Evolutionary conservation across 495 filamentous ascomycete species (phyloP).

Genomic region (Staphylotrichum tortipilum): DNA sequence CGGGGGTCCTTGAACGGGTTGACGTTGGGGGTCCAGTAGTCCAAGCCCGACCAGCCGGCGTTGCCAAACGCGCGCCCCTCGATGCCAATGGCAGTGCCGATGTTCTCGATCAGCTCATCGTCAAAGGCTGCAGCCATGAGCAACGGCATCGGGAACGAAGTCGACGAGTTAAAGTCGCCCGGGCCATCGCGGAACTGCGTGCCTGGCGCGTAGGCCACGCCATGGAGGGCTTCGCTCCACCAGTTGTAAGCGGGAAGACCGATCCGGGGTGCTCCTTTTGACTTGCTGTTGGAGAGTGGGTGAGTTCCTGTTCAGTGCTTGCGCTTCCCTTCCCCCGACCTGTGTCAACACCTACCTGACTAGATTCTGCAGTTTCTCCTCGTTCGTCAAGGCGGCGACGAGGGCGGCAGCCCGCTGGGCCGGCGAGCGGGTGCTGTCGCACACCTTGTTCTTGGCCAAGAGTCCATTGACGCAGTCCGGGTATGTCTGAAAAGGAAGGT

Average conservation of each 20-base stretch:
- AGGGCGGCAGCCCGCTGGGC: slow-evolving; percentile 37
- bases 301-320: background rate
- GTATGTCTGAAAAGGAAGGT: slow-evolving; percentile 16
- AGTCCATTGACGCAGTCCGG: slow-evolving; percentile 31
- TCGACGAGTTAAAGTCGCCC: slow-evolving; percentile 38
- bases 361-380: slow-evolving; percentile 36
- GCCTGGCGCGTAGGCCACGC: slow-evolving; percentile 31
- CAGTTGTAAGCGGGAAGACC: slow-evolving; percentile 40
- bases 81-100: slow-evolving; percentile 43
- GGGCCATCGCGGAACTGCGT: slow-evolving; percentile 22
- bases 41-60: slow-evolving; percentile 45
- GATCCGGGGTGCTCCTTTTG: slow-evolving; percentile 30
- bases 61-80: slow-evolving; percentile 65
- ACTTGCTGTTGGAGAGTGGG: slow-evolving; percentile 16
- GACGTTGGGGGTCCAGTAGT: slow-evolving; percentile 62
- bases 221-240: slow-evolving; percentile 49
- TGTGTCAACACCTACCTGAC: slow-evolving; percentile 13
- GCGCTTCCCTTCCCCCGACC: background rate
- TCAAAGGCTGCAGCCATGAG: slow-evolving; percentile 39
- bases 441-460: slow-evolving; percentile 36
- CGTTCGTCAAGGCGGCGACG: slow-evolving; percentile 29
- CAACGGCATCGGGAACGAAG: slow-evolving; percentile 42
- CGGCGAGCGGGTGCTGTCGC: slow-evolving; percentile 37
- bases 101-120: slow-evolving; percentile 34
- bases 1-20: slow-evolving; percentile 51